Conservation (phyloP, 2,329 filamentous ascomycete species). For the Fusarium sp. region DNA sequence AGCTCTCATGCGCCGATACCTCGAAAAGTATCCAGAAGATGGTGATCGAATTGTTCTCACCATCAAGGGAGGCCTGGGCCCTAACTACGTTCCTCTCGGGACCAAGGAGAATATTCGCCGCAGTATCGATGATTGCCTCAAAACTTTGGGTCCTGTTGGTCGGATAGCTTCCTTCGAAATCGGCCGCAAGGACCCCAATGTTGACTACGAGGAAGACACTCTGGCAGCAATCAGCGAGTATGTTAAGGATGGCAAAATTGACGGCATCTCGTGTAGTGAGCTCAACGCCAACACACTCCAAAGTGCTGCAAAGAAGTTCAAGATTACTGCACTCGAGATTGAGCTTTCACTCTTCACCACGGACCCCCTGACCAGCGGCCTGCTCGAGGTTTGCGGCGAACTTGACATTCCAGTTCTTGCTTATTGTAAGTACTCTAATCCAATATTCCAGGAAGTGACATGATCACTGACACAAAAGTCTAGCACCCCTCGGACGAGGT, state of each 20-base stretch:
- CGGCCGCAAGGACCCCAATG: constrained; percentile 63
- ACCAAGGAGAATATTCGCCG: constrained; percentile 61
- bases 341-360: constrained; percentile 59
- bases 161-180: constrained; percentile 68
- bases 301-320: constrained; percentile 52
- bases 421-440: constrained; percentile 58
- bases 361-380: constrained; percentile 57
- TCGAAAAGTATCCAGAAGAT: constrained; percentile 68
- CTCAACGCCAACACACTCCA: constrained; percentile 57
- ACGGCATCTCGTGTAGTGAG: constrained; percentile 59
- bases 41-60: constrained; percentile 67
- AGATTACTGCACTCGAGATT: constrained; percentile 58
- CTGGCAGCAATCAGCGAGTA: constrained; percentile 56
- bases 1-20: constrained; percentile 67
- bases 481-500: constrained; percentile 57
- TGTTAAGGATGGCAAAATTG: constrained; percentile 58
- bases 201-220: constrained; percentile 57
- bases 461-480: constrained; percentile 9
- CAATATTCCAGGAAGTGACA: not conserved
- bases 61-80: constrained; percentile 65
- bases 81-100: constrained; percentile 54
- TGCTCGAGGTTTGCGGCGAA: constrained; percentile 64
- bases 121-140: constrained; percentile 64
- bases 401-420: constrained; percentile 73
- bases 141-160: constrained; percentile 50